Conservation (phyloP, 306 rosid species). For the Erythrophleum fordii region DNA sequence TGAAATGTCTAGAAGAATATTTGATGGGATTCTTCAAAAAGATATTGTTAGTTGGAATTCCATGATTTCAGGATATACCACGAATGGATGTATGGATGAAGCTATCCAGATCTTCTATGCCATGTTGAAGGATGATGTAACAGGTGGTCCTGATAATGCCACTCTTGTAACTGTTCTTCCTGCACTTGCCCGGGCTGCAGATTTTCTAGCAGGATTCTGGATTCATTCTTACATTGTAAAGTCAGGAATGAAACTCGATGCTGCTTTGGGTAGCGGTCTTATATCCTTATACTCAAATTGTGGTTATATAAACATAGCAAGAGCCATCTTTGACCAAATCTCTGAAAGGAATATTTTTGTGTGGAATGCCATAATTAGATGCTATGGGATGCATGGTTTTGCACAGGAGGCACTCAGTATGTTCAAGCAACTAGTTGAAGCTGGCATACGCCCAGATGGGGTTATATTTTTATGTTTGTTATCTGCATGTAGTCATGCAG, state of each 20-base stretch:
- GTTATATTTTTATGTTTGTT: slow-evolving; percentile 61
- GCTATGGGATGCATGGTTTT: slow-evolving; percentile 74
- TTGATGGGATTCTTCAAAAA: slow-evolving; percentile 54
- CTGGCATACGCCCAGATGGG: slow-evolving; percentile 55
- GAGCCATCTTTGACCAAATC: slow-evolving; percentile 55
- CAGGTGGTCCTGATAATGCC: slow-evolving; percentile 55
- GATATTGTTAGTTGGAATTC: slow-evolving; percentile 83
- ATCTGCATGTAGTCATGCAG: slow-evolving; percentile 81
- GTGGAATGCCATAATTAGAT: slow-evolving; percentile 78
- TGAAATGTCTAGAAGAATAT: slow-evolving; percentile 57
- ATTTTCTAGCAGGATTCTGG: slow-evolving; percentile 68
- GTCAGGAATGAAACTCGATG: slow-evolving; percentile 58
- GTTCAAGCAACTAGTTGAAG: slow-evolving; percentile 55
- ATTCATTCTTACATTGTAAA: slow-evolving; percentile 69
- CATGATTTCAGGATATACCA: slow-evolving; percentile 67
- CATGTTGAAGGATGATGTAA: slow-evolving; percentile 48
- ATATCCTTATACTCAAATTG: slow-evolving; percentile 72
- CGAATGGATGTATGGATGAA: slow-evolving; percentile 54
- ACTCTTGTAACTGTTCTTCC: slow-evolving; percentile 70
- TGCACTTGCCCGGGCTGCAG: slow-evolving; percentile 63
- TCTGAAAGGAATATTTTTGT: slow-evolving; percentile 51
- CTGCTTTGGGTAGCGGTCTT: slow-evolving; percentile 67
- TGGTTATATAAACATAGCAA: slow-evolving; percentile 62
- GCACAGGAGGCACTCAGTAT: slow-evolving; percentile 65
- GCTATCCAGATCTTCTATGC: slow-evolving; percentile 57